A percentile compares a stretch with the other conserved stretches of the same genome.
Evolutionary conservation across 192 early-diverging fungal species (phyloP).

Genomic region (Podochytrium sp.): DNA sequence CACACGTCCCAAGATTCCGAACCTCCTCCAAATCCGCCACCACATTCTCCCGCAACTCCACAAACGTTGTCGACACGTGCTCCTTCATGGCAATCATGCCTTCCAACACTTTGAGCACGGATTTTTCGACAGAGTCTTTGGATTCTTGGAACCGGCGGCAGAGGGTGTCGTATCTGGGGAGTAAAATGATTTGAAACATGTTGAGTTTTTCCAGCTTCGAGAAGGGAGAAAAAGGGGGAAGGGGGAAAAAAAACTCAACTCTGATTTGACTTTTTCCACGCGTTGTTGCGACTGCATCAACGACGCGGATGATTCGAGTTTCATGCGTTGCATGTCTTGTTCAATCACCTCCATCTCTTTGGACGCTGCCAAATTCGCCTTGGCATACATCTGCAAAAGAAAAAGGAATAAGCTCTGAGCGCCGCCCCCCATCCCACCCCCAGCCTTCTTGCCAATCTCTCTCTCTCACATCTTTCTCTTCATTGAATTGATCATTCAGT

Average conservation of each 20-base stretch:
- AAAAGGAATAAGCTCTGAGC: background rate
- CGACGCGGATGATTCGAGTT: constrained; percentile 31
- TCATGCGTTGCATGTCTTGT: constrained; percentile 43
- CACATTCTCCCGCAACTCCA: constrained; percentile 36
- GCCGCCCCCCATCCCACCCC: too few species aligned
- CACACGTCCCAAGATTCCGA: too few species aligned
- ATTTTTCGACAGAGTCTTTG: constrained; percentile 31
- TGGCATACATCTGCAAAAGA: constrained; percentile 26
- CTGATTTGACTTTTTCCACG: constrained; percentile 26
- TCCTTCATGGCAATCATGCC: constrained; percentile 47
- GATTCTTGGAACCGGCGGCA: constrained; percentile 25
- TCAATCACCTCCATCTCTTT: constrained; percentile 50
- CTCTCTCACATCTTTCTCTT: constrained; percentile 53
- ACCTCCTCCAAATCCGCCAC: constrained; percentile 14
- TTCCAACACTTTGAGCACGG: constrained; percentile 40
- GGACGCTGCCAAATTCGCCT: constrained; percentile 15
- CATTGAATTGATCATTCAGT: constrained; percentile 42
- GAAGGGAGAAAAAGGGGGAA: background rate
- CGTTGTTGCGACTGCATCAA: constrained; percentile 37
- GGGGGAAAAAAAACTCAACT: background rate
- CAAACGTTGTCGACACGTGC: constrained; percentile 33
- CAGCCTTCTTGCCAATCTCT: too few species aligned
- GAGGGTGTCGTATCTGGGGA: constrained; percentile 41
- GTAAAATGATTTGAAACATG: background rate
- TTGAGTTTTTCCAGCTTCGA: too few species aligned